Evolutionary conservation across 805 yeast species (phyloP).

Genomic region (Lachancea fermentati): DNA sequence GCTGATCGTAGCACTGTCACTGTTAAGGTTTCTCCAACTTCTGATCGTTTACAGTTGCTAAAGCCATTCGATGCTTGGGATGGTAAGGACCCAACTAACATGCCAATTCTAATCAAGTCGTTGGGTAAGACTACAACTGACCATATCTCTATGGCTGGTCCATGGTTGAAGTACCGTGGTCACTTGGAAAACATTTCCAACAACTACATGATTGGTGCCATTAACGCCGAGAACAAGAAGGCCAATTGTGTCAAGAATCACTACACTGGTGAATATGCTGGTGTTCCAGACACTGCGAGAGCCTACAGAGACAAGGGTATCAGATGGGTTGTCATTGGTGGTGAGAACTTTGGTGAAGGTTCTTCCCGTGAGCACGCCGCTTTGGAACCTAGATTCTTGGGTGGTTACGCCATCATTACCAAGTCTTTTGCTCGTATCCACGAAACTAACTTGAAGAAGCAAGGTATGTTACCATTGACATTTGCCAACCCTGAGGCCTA

Average conservation of each 20-base stretch:
- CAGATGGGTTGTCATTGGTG: slow-evolving; percentile 97
- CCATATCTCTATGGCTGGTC: slow-evolving; percentile 99
- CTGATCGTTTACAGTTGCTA: slow-evolving; percentile 93
- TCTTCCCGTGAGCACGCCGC: slow-evolving; percentile 99
- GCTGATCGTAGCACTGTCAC: slow-evolving; percentile 66
- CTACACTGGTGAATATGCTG: slow-evolving; percentile 84
- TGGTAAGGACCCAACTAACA: slow-evolving; percentile 82
- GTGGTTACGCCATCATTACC: slow-evolving; percentile 96
- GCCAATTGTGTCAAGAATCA: slow-evolving; percentile 87
- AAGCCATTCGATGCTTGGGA: slow-evolving; percentile 95
- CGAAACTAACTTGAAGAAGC: slow-evolving; percentile 99
- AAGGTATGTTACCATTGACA: slow-evolving; percentile 97
- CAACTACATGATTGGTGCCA: slow-evolving; percentile 99
- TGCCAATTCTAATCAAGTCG: slow-evolving; percentile 95
- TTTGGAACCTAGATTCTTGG: slow-evolving; percentile 97
- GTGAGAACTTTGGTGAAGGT: slow-evolving; percentile 99
- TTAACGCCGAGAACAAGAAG: slow-evolving; percentile 91
- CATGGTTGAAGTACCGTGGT: slow-evolving; percentile 99
- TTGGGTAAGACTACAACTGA: slow-evolving; percentile 98
- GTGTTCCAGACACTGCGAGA: slow-evolving; percentile 96
- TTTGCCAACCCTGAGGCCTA: slow-evolving; percentile 84
- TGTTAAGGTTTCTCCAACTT: slow-evolving; percentile 78
- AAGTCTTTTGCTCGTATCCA: slow-evolving; percentile 98
- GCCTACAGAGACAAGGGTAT: slow-evolving; percentile 90
- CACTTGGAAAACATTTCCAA: slow-evolving; percentile 97